phyloP scores from a whole-genome alignment of 371 early-diverging fungal genomes.

The Mucor sp. region DNA sequence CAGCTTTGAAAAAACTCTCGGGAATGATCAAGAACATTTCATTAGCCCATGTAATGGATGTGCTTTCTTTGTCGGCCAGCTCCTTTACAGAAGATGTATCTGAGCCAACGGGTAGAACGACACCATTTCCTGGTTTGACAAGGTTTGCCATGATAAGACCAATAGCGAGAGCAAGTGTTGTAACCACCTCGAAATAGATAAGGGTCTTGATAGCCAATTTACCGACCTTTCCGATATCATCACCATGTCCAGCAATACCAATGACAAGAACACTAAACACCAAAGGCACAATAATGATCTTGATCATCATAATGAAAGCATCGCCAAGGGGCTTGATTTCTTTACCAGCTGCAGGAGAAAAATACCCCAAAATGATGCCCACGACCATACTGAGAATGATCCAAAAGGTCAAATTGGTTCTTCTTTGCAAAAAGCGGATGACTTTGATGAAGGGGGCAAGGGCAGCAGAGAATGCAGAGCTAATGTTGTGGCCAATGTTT shows the following conservation, averaged over 20 bases:
- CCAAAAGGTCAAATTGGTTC: slow-evolving; percentile 64
- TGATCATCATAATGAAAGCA: slow-evolving; percentile 72
- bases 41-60: slow-evolving; percentile 56
- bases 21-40: slow-evolving; percentile 64
- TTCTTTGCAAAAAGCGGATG: slow-evolving; percentile 9
- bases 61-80: slow-evolving; percentile 26
- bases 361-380: slow-evolving; percentile 66
- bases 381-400: slow-evolving; percentile 60
- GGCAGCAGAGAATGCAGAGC: neutral
- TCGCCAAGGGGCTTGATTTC: slow-evolving; percentile 56
- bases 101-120: slow-evolving; percentile 19
- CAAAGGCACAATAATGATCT: slow-evolving; percentile 69
- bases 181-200: slow-evolving; percentile 68
- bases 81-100: slow-evolving; percentile 21
- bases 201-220: slow-evolving; percentile 66
- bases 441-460: neutral
- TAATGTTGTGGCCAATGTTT: neutral
- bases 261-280: slow-evolving; percentile 63
- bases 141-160: slow-evolving; percentile 75
- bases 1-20: slow-evolving; percentile 54
- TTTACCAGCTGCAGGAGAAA: slow-evolving; percentile 51
- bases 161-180: slow-evolving; percentile 69
- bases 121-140: slow-evolving; percentile 63
- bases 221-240: slow-evolving; percentile 65
- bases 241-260: slow-evolving; percentile 76